Evolutionary conservation across 2,329 filamentous ascomycete genomes (phyloP), one percentile per base, ranked within the genome.

Genomic region (Penicillium aurantiogriseum): DNA sequence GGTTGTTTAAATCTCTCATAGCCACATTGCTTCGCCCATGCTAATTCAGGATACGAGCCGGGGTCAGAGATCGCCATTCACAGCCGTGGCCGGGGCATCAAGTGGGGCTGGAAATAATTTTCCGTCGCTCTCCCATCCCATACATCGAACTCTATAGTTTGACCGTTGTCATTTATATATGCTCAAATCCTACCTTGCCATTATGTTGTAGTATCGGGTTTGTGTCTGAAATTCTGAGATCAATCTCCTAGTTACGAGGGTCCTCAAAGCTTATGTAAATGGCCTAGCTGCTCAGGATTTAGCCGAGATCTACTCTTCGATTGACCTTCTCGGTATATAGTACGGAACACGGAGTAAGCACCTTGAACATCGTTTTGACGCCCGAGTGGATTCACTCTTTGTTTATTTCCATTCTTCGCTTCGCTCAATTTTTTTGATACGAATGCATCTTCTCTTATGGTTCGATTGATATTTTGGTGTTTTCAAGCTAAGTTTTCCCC

Each of bases 11-110:
- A 21, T 38, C 19, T 38, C 11, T 10, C 29, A 44, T 21, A 51
- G 46, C 54, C 47, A 51, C 47, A 19, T 38, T 39, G 33, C 48
- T 51, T 45, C 46, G 47, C 47, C 48, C 5, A 45, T 45, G 40
- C 47, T 51, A 56, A 42, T 54, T 51, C 25, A 6, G 25, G 47
- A 45, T 11, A 27, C 40, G 19, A 38, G 44, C 50, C 8, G 11
- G 42, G 53, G 31, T 15, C 5, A 15, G 23, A 35, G 36, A 56
- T 56, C 47, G 8, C 3, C 54, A 45, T 51, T 13, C 31, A 23
- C 19, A 49, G 10, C 13, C 21, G 15, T 19, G 25, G 21, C 15
- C 5, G 15, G 17, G 19, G 19, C 25, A 39, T 27, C n/a, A 25
- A 43, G 45, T 50, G 39, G 52, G 39, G 39, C 39, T 6, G 11